Evolutionary conservation across 129 eudicot genomes (phyloP).

Genomic region (Arctium lappa): DNA sequence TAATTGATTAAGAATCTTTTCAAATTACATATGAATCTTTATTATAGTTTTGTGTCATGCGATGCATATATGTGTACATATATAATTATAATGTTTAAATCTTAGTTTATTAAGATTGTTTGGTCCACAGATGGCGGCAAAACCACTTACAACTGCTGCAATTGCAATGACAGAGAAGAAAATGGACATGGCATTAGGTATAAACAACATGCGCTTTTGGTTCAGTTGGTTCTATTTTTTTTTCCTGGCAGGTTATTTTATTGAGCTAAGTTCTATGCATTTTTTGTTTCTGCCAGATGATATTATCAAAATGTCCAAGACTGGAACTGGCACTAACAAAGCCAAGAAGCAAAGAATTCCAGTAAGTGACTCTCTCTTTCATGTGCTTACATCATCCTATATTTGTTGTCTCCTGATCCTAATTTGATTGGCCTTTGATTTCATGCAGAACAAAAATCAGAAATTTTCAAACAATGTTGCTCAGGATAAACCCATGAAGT

Average conservation of each 20-base stretch:
- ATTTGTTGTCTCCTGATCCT: not conserved
- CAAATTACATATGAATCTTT: not conserved
- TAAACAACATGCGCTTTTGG: not conserved
- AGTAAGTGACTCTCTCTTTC: conserved; percentile 41
- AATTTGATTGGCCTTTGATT: not conserved
- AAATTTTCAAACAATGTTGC: conserved; percentile 40
- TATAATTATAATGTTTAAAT: not conserved
- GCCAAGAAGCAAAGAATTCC: conserved; percentile 63
- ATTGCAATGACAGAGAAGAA: conserved; percentile 98
- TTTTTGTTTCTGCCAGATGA: conserved; percentile 51
- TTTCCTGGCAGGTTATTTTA: not conserved
- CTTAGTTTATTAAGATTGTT: not conserved
- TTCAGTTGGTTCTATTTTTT: not conserved
- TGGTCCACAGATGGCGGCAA: conserved; percentile 69
- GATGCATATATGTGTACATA: not conserved
- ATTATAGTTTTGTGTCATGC: not conserved
- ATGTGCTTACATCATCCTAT: not conserved
- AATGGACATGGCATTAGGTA: conserved; percentile 94
- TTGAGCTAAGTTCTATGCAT: not conserved
- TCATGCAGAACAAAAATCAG: conserved; percentile 59
- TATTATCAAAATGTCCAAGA: conserved; percentile 88
- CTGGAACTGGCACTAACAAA: conserved; percentile 32
- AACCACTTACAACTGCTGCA: conserved; percentile 77
- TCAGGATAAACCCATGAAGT: conserved; percentile 54
- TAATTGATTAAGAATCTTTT: not conserved